These are phyloP conservation scores for Filobasidium wieringae DNA, from an alignment of 768 basidiomycete species.

Conservation along the genomic window DNA sequence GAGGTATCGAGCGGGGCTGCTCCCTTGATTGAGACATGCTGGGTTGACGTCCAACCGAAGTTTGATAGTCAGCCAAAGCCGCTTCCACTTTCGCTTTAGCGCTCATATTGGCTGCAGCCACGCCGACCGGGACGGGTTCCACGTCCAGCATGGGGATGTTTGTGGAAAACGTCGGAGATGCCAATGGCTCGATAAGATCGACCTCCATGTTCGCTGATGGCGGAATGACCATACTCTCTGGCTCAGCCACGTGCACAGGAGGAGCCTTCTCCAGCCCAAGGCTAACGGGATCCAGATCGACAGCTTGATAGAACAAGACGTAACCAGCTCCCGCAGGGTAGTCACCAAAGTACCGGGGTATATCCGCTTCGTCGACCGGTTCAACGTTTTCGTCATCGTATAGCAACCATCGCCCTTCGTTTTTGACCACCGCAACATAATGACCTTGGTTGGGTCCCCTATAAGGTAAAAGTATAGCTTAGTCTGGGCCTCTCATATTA, in stretches of 20 bases:
- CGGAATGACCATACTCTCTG: not conserved
- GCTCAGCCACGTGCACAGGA: not conserved
- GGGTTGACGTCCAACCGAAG: not conserved
- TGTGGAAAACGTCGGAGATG: conserved; percentile 3
- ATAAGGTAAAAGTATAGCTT: conserved; percentile 15
- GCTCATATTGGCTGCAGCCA: not conserved
- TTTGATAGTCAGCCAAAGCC: not conserved
- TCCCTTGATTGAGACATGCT: not conserved
- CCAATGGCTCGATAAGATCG: not conserved
- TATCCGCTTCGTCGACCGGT: conserved; percentile 74
- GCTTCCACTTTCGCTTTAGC: conserved; percentile 5
- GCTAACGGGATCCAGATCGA: conserved; percentile 61
- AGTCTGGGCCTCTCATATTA: conserved; percentile 13
- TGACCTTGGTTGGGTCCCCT: conserved; percentile 98
- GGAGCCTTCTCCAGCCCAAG: conserved; percentile 51
- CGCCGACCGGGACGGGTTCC: conserved; percentile 10
- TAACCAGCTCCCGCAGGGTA: conserved; percentile 69
- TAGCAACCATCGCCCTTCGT: conserved; percentile 68
- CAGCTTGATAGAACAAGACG: conserved; percentile 92
- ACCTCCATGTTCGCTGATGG: not conserved
- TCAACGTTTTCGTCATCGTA: conserved; percentile 95
- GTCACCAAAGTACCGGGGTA: conserved; percentile 89
- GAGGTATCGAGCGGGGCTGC: not conserved
- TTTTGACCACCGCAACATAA: conserved; percentile 89
- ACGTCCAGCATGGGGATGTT: conserved; percentile 1